Evolutionary conservation across 2,329 filamentous ascomycete genomes (phyloP).

Genomic region (Hypoxylon sp.): DNA sequence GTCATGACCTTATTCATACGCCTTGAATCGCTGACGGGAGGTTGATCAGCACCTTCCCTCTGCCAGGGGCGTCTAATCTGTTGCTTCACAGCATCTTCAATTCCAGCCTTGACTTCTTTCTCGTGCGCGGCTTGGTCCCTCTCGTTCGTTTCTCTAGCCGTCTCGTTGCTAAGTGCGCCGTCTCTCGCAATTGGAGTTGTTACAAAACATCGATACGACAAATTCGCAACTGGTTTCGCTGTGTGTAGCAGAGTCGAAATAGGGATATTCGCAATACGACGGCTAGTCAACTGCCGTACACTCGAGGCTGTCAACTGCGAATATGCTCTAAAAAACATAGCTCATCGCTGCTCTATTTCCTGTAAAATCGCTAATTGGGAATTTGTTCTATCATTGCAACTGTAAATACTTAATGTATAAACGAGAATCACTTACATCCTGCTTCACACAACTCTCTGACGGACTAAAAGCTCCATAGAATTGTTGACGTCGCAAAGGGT

Average conservation of each 20-base stretch:
- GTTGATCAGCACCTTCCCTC: constrained; percentile 70
- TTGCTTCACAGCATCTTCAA: constrained; percentile 63
- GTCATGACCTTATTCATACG: constrained; percentile 68
- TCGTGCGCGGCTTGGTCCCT: constrained; percentile 52
- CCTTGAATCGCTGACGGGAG: constrained; percentile 68
- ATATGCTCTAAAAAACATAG: constrained; percentile 51
- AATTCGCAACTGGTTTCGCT: not conserved
- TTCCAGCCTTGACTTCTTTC: constrained; percentile 53
- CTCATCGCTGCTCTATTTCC: constrained; percentile 50
- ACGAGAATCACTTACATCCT: constrained; percentile 13
- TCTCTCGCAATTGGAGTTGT: constrained; percentile 38
- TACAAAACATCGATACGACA: constrained; percentile 33
- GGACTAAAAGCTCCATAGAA: constrained; percentile 38
- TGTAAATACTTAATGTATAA: constrained; percentile 1
- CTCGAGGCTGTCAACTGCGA: constrained; percentile 47
- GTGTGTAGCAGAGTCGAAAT: constrained; percentile 3
- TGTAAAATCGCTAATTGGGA: constrained; percentile 22
- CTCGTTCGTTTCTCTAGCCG: constrained; percentile 49
- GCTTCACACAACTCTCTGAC: constrained; percentile 20
- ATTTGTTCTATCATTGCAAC: constrained; percentile 12
- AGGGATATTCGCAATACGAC: constrained; percentile 20
- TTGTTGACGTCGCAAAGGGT: constrained; percentile 23
- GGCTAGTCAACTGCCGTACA: constrained; percentile 38
- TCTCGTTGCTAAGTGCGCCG: constrained; percentile 42
- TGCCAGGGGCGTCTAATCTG: constrained; percentile 74